phyloP scores from a whole-genome alignment of 805 yeast genomes.

The Candida boleticola region DNA sequence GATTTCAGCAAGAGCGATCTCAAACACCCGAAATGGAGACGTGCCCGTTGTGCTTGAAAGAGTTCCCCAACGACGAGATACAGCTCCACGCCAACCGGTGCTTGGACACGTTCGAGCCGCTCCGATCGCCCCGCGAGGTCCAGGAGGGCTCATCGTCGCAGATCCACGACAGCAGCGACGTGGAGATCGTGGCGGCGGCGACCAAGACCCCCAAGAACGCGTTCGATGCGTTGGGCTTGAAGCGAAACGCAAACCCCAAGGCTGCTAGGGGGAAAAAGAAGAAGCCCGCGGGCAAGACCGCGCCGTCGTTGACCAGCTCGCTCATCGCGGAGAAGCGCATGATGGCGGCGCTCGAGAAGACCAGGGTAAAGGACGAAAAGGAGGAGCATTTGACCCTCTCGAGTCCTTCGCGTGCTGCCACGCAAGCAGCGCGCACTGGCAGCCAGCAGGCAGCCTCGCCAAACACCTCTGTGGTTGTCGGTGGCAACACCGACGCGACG shows the following conservation, averaged over 20 bases:
- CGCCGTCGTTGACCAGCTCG: conserved; percentile 32
- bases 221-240: conserved; percentile 35
- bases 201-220: conserved; percentile 16
- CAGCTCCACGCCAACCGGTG: conserved; percentile 43
- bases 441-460: not conserved
- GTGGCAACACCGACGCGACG: not conserved
- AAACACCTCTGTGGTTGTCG: not conserved
- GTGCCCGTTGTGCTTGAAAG: conserved; percentile 38
- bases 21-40: too few species aligned
- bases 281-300: conserved; percentile 16
- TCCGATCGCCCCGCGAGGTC: too few species aligned
- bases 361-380: conserved; percentile 13
- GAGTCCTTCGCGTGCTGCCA: not conserved
- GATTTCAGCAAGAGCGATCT: too few species aligned
- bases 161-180: conserved; percentile 1
- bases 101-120: conserved; percentile 28
- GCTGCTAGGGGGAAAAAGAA: conserved; percentile 11
- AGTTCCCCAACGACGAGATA: conserved; percentile 20
- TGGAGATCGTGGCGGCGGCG: conserved; percentile 1
- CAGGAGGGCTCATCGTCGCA: not conserved
- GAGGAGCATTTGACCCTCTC: too few species aligned
- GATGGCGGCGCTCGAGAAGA: conserved; percentile 8
- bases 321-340: conserved; percentile 33
- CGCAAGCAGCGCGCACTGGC: not conserved
- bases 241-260: conserved; percentile 23